Percentiles rank a stretch among this genome's conserved stretches.
Conservation (phyloP, 2,329 filamentous ascomycete genomes). For the Botrytis pseudocinerea region DNA sequence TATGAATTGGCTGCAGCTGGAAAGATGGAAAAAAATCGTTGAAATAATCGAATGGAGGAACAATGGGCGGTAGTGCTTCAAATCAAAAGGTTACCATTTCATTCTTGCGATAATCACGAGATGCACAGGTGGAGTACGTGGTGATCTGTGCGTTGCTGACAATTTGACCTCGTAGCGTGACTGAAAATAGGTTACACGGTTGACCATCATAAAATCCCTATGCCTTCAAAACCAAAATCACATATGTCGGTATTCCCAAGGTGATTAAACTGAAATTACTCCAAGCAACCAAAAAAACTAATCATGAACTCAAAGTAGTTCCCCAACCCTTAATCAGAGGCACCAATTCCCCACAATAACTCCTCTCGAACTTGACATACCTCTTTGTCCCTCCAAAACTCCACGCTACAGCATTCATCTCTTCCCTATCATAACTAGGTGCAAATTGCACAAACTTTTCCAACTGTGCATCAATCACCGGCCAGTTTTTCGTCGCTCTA, state of each 20-base stretch:
- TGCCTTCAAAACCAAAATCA: neutral
- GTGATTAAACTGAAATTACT: neutral
- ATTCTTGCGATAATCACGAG: neutral
- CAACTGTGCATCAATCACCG: neutral
- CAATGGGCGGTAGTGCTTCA: neutral
- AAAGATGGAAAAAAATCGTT: neutral
- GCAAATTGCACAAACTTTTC: slow-evolving; percentile 4
- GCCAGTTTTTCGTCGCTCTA: neutral
- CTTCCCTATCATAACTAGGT: slow-evolving; percentile 16
- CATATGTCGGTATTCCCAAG: neutral
- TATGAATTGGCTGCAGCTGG: neutral
- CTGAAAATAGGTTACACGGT: neutral
- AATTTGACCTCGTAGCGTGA: neutral
- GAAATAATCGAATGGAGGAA: neutral
- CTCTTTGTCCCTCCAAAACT: slow-evolving; percentile 17
- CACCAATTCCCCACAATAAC: slow-evolving; percentile 20
- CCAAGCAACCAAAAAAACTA: neutral
- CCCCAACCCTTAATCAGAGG: slow-evolving; percentile 15
- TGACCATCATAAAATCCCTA: neutral
- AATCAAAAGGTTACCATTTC: neutral
- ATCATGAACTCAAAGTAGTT: slow-evolving; percentile 10
- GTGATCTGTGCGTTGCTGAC: neutral
- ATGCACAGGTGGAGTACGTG: neutral
- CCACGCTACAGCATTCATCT: slow-evolving; percentile 21
- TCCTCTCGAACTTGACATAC: slow-evolving; percentile 23